These are phyloP conservation scores for Triticum aestivum DNA, from an alignment of 176 grass and related monocot genomes.

Conservation along the genomic window DNA sequence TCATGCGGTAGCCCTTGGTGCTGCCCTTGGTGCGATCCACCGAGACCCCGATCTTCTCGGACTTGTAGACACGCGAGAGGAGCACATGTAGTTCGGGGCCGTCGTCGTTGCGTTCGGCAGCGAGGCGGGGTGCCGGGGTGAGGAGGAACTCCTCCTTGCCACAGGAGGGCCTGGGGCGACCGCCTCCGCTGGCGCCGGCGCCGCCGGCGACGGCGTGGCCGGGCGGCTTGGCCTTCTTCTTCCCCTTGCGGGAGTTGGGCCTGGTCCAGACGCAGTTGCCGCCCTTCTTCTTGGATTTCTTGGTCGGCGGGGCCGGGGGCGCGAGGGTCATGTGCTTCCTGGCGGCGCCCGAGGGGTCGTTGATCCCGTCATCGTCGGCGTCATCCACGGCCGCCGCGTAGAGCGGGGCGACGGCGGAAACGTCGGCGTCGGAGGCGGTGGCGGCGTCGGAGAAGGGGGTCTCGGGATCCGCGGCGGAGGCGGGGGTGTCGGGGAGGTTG, in stretches of 20 bases:
- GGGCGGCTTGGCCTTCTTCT: slow-evolving; percentile 67
- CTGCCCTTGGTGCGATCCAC: too few relatives aligned
- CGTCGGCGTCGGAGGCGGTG: slow-evolving; percentile 39
- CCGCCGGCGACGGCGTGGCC: neutral
- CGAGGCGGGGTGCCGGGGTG: slow-evolving; percentile 63
- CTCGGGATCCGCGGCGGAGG: slow-evolving; percentile 33
- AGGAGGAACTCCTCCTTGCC: slow-evolving; percentile 69
- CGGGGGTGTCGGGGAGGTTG: slow-evolving; percentile 37
- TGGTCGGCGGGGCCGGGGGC: slow-evolving; percentile 39
- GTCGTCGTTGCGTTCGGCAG: slow-evolving; percentile 64
- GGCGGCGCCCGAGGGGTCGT: slow-evolving; percentile 18
- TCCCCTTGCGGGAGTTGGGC: slow-evolving; percentile 72
- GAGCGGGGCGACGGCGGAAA: neutral
- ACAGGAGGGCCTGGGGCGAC: slow-evolving; percentile 14
- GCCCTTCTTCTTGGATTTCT: slow-evolving; percentile 90
- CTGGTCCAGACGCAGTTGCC: slow-evolving; percentile 77
- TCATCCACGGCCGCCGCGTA: slow-evolving; percentile 17
- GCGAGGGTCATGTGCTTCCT: slow-evolving; percentile 42
- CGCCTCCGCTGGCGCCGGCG: neutral
- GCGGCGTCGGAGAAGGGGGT: slow-evolving; percentile 35
- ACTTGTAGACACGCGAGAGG: slow-evolving; percentile 80
- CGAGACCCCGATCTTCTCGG: slow-evolving; percentile 69
- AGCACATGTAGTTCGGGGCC: slow-evolving; percentile 52
- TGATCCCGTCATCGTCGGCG: slow-evolving; percentile 40
- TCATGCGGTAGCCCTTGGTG: slow-evolving; percentile 92